A percentile compares a stretch with the other conserved stretches of the same genome.
Conservation (phyloP, 129 eudicot genomes). For the Centrapalus pauciflorus region DNA sequence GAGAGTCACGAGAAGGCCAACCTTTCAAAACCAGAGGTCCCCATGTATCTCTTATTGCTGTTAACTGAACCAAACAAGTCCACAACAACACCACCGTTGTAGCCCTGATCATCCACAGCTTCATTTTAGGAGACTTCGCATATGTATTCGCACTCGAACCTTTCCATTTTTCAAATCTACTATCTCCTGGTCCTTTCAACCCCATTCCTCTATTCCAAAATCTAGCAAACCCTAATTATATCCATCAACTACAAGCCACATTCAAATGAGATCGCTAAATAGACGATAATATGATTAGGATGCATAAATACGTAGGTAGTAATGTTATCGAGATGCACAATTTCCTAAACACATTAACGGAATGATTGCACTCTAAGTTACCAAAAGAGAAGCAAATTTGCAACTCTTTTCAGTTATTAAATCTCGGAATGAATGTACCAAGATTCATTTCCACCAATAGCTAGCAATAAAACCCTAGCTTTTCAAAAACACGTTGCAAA, state of each 20-base stretch:
- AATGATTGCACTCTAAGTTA: conserved; percentile 1
- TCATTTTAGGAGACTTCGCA: conserved; percentile 31
- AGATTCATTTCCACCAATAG: background rate
- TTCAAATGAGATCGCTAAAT: background rate
- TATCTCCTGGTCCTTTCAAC: conserved; percentile 42
- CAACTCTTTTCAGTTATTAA: background rate
- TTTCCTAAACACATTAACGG: background rate
- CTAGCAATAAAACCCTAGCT: conserved; percentile 1
- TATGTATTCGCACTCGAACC: conserved; percentile 12
- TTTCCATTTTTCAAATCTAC: conserved; percentile 55
- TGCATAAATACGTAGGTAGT: background rate
- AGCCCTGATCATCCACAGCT: conserved; percentile 80
- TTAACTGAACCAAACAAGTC: conserved; percentile 86
- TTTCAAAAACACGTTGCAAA: background rate
- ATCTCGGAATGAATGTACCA: conserved; percentile 12
- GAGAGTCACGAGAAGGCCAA: conserved; percentile 65
- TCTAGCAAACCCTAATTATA: conserved; percentile 1
- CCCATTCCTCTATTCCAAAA: conserved; percentile 49
- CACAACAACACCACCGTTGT: conserved; percentile 67
- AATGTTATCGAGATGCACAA: conserved; percentile 20
- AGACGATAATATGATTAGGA: background rate
- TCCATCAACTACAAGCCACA: background rate
- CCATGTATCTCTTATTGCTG: conserved; percentile 65
- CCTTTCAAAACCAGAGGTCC: conserved; percentile 80
- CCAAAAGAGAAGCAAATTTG: background rate